phyloP scores from a whole-genome alignment of 768 basidiomycete species.

The Lactifluus piperatus region DNA sequence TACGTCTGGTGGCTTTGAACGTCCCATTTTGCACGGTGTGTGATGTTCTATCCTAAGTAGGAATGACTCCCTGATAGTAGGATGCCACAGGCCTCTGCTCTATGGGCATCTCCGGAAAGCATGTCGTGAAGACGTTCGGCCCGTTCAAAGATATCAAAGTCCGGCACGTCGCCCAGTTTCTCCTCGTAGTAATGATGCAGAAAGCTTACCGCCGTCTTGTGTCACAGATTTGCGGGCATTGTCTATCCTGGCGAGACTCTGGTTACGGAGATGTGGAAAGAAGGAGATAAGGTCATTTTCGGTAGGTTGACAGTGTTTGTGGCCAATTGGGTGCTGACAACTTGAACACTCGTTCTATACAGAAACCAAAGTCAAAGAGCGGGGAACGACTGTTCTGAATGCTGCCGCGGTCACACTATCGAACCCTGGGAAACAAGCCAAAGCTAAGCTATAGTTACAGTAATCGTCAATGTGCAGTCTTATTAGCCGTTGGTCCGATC shows the following conservation, averaged over 20 bases:
- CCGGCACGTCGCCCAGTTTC: constrained; percentile 40
- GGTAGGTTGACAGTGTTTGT: constrained; percentile 39
- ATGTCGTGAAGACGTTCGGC: constrained; percentile 83
- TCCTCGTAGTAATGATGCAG: neutral
- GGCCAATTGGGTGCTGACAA: neutral
- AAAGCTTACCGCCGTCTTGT: constrained; percentile 9
- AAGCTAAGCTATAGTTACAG: constrained; percentile 54
- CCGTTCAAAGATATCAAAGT: constrained; percentile 91
- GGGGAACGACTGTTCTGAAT: constrained; percentile 59
- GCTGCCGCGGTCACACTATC: constrained; percentile 75
- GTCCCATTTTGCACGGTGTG: constrained; percentile 72
- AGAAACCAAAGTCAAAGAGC: constrained; percentile 89
- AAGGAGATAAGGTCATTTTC: constrained; percentile 84
- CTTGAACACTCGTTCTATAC: neutral
- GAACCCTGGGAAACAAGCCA: constrained; percentile 31
- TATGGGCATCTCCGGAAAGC: constrained; percentile 90
- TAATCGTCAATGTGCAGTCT: neutral
- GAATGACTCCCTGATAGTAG: neutral
- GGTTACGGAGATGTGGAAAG: constrained; percentile 98
- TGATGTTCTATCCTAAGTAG: neutral
- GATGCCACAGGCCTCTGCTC: constrained; percentile 58
- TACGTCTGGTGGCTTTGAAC: constrained; percentile 88
- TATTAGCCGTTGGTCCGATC: neutral
- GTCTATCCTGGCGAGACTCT: constrained; percentile 96
- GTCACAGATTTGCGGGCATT: constrained; percentile 71